These are phyloP conservation scores for Penicillium sp. DNA, from an alignment of 2,329 filamentous ascomycete species.

Conservation along the genomic window DNA sequence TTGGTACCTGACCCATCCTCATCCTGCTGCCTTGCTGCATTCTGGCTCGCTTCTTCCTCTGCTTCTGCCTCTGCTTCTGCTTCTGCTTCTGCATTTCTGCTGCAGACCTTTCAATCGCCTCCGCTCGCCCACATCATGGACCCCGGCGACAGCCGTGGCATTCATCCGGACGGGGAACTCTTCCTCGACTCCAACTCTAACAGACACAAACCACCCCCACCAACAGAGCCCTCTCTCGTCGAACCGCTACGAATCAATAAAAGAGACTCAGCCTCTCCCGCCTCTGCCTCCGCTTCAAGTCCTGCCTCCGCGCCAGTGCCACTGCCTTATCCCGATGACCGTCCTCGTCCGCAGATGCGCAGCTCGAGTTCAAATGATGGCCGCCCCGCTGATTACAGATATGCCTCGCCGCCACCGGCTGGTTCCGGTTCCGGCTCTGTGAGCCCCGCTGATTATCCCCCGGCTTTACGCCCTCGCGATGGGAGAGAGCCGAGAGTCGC, in stretches of 20 bases:
- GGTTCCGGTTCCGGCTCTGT: slow-evolving; percentile 32
- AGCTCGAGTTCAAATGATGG: slow-evolving; percentile 34
- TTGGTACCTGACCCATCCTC: slow-evolving; percentile 13
- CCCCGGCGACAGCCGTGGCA: slow-evolving; percentile 55
- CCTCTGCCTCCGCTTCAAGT: slow-evolving; percentile 38
- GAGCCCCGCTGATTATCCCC: slow-evolving; percentile 42
- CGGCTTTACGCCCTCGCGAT: slow-evolving; percentile 46
- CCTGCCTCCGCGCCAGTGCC: slow-evolving; percentile 61
- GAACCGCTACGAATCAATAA: slow-evolving; percentile 86
- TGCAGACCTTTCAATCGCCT: no score
- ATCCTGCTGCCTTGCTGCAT: slow-evolving; percentile 1
- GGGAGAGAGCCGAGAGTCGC: slow-evolving; percentile 58
- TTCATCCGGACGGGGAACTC: slow-evolving; percentile 83
- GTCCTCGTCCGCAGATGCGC: slow-evolving; percentile 40
- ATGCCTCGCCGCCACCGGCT: slow-evolving; percentile 34
- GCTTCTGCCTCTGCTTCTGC: neutral
- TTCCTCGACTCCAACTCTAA: slow-evolving; percentile 56
- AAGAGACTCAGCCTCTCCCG: slow-evolving; percentile 67
- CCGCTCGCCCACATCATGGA: slow-evolving; percentile 42
- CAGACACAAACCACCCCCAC: slow-evolving; percentile 50
- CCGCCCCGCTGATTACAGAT: slow-evolving; percentile 33
- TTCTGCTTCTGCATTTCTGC: neutral
- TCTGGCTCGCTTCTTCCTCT: neutral
- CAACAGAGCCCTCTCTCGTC: slow-evolving; percentile 71
- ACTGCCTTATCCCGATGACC: slow-evolving; percentile 75